Conservation (phyloP, 495 filamentous ascomycete species). For the Hypoxylon intermedium region DNA sequence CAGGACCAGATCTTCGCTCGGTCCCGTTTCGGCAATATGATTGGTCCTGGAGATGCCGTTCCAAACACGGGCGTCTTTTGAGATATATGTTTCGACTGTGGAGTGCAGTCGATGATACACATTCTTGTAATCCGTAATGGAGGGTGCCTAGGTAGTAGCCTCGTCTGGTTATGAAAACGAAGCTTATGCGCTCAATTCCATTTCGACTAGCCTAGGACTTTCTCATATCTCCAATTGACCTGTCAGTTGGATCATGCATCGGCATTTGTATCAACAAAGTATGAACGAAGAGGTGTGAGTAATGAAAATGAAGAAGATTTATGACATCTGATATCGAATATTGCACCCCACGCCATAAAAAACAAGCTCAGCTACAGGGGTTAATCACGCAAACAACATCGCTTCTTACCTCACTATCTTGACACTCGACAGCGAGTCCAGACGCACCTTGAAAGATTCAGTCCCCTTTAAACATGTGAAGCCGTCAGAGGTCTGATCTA, state of each 20-base stretch:
- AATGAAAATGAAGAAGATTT: constrained; percentile 8
- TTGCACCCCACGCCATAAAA: not conserved
- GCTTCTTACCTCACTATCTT: not conserved
- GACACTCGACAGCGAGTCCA: no score
- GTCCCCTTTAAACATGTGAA: not conserved
- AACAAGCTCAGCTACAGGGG: not conserved
- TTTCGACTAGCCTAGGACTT: not conserved
- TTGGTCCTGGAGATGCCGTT: constrained; percentile 12
- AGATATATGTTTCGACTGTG: constrained; percentile 9
- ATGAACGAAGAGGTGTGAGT: constrained; percentile 1
- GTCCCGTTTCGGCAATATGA: constrained; percentile 8
- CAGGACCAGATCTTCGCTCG: constrained; percentile 2
- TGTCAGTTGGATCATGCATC: constrained; percentile 16
- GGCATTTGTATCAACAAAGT: constrained; percentile 10
- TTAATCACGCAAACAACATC: not conserved
- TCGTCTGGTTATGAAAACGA: constrained; percentile 26
- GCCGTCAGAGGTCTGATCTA: not conserved
- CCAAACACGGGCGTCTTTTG: constrained; percentile 3
- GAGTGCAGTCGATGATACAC: constrained; percentile 19
- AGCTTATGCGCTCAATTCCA: no score
- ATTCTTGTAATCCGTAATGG: constrained; percentile 10
- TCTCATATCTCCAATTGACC: constrained; percentile 21
- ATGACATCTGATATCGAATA: constrained; percentile 29
- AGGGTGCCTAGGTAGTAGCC: constrained; percentile 23
- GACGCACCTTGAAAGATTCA: not conserved